These are phyloP conservation scores for Fusarium sacchari DNA, from an alignment of 2,329 filamentous ascomycete species.

Conservation along the genomic window DNA sequence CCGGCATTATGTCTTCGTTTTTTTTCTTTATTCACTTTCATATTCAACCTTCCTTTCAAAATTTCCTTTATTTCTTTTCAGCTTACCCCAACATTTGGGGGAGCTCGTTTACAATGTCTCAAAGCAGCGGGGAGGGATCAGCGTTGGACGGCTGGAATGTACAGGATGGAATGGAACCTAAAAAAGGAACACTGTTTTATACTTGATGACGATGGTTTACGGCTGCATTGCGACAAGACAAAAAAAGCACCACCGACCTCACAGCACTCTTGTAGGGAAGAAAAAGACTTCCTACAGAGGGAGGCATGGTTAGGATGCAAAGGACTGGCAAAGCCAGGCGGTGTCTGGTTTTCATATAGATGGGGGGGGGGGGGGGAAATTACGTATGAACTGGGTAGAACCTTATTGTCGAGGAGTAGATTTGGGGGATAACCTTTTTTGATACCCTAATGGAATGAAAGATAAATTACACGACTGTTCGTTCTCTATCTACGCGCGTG, in stretches of 20 bases:
- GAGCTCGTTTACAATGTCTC: slow-evolving; percentile 33
- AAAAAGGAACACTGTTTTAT: slow-evolving; percentile 43
- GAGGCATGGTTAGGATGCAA: slow-evolving; percentile 8
- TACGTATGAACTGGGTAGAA: slow-evolving; percentile 42
- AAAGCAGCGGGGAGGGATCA: slow-evolving; percentile 32
- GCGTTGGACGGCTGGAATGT: slow-evolving; percentile 37
- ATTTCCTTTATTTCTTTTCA: slow-evolving; percentile 19
- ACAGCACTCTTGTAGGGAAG: slow-evolving; percentile 8
- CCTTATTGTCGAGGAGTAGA: slow-evolving; percentile 32
- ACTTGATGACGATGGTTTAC: slow-evolving; percentile 46
- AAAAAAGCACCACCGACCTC: slow-evolving; percentile 36
- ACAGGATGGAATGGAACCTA: slow-evolving; percentile 38
- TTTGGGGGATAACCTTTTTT: slow-evolving; percentile 31
- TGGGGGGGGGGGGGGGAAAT: slow-evolving; percentile 29
- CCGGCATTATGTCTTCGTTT: slow-evolving; percentile 40
- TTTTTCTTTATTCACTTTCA: slow-evolving; percentile 24
- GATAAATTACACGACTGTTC: slow-evolving; percentile 17
- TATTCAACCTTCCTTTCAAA: slow-evolving; percentile 10
- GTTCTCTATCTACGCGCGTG: background rate
- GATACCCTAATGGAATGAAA: slow-evolving; percentile 44
- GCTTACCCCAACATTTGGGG: slow-evolving; percentile 8
- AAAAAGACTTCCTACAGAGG: slow-evolving; percentile 10
- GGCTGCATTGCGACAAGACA: slow-evolving; percentile 44
- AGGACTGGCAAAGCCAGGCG: slow-evolving; percentile 24
- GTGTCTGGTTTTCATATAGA: slow-evolving; percentile 38